Evolutionary conservation across 2,329 filamentous ascomycete species (phyloP).

Genomic region (Calycina marina): DNA sequence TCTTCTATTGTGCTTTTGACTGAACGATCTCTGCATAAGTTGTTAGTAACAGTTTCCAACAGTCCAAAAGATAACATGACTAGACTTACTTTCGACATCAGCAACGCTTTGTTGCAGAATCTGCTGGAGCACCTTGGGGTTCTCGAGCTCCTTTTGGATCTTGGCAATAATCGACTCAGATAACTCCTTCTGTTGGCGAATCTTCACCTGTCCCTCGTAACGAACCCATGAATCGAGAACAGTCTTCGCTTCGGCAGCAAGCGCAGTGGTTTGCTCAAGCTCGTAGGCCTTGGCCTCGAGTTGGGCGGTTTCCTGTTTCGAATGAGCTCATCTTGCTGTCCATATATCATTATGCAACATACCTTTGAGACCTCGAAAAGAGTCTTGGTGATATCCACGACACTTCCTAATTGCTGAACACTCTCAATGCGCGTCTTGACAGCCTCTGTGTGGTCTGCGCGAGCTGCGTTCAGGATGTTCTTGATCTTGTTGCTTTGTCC

Average conservation of each 20-base stretch:
- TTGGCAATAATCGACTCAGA: slow-evolving; percentile 88
- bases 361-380: slow-evolving; percentile 98
- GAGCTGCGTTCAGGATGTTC: slow-evolving; percentile 85
- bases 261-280: slow-evolving; percentile 88
- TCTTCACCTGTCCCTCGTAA: slow-evolving; percentile 97
- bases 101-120: slow-evolving; percentile 93
- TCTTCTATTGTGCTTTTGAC: slow-evolving; percentile 47
- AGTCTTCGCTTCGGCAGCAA: slow-evolving; percentile 83
- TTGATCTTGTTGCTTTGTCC: slow-evolving; percentile 83
- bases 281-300: slow-evolving; percentile 94
- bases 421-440: slow-evolving; percentile 89
- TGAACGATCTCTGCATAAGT: slow-evolving; percentile 39
- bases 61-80: neutral
- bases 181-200: slow-evolving; percentile 94
- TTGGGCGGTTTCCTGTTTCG: slow-evolving; percentile 63
- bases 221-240: slow-evolving; percentile 98
- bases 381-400: slow-evolving; percentile 92
- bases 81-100: slow-evolving; percentile 82
- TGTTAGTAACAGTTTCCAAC: slow-evolving; percentile 25
- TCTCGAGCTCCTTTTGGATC: slow-evolving; percentile 97
- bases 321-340: neutral
- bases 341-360: slow-evolving; percentile 24
- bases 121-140: slow-evolving; percentile 92
- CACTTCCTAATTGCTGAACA: slow-evolving; percentile 85
- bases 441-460: slow-evolving; percentile 86